Evolutionary conservation across 768 basidiomycete genomes (phyloP), one percentile per base, ranked within the genome.

Genomic region (Daedaleopsis sinensis): DNA sequence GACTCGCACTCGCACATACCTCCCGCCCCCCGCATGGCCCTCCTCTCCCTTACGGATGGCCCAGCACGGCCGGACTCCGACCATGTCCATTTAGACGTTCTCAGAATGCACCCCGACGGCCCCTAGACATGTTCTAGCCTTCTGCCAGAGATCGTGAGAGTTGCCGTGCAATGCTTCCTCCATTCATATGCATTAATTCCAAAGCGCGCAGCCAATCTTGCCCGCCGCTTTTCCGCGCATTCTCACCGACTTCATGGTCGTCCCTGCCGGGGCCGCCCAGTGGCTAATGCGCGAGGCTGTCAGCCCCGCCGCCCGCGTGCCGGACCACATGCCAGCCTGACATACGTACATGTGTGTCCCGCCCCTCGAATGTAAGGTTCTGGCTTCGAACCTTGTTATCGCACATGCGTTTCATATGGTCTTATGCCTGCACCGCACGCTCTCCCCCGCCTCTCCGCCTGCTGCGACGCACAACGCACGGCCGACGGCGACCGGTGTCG

Each of bases 61-160:
- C 47, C 47, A 49, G 47, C 23, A 21, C 47, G 21, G 21, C 23
- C 47, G 10, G 23, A 27, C 21, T 21, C 13, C 47, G n/a, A 8
- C 23, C 19, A 49, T 24, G 21, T 24, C 12, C 10, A 23, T 13
- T 15, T 24, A 27, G 13, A 13, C 21, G 10, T 23, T 49, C 47
- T 24, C 46, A 13, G 19, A 49, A 24, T 49, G 47, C 19, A 49
- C 23, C 47, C 21, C 21, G 21, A 24, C 47, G 23, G 47, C 13
- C 51, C 51, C 51, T 52, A 52, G 51, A 52, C 51, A 18, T 32
- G 51, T 13, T 52, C 51, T 52, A 52, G 51, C 15, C 51, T 42
- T 42, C 37, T 52, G n/a, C 32, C 35, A 36, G 35, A 52, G 15
- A 52, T 11, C 16, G 24, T 36, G 35, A 21, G 51, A 10, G 32